Conservation (phyloP, 1,284 basidiomycete genomes). For the Austroboletus niveus region DNA sequence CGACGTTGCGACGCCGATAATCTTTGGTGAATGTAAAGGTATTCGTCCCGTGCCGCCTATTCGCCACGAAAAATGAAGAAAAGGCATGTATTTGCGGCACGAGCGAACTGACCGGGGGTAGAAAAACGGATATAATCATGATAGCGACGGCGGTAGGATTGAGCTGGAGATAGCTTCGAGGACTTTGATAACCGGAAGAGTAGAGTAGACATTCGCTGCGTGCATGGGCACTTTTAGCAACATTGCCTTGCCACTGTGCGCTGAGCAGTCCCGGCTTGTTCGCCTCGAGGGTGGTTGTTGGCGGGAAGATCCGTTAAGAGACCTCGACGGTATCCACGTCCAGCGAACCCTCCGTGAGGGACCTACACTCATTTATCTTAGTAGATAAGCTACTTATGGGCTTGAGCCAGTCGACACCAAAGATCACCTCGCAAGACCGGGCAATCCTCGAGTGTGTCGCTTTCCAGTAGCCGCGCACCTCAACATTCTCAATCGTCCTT, state of each 20-base stretch:
- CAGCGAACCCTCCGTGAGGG: not conserved
- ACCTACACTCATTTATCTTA: conserved; percentile 4
- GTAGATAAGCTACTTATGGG: conserved; percentile 48
- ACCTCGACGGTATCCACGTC: not conserved
- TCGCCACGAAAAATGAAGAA: not conserved
- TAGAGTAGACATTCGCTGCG: conserved; percentile 29
- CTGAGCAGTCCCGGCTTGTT: conserved; percentile 6
- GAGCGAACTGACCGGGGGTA: conserved; percentile 47
- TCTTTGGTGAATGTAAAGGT: conserved; percentile 51
- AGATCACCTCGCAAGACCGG: conserved; percentile 90
- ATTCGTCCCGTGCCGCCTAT: conserved; percentile 51
- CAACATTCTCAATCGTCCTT: conserved; percentile 23
- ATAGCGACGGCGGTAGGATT: conserved; percentile 36
- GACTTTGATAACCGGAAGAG: conserved; percentile 19
- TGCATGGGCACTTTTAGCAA: conserved; percentile 26
- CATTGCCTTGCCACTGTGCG: conserved; percentile 26
- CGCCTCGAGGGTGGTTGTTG: conserved; percentile 13
- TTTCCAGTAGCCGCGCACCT: conserved; percentile 14
- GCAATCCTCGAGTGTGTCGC: conserved; percentile 87
- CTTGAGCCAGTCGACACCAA: conserved; percentile 75
- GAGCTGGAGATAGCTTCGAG: conserved; percentile 9
- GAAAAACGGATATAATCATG: conserved; percentile 70
- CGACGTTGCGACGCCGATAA: conserved; percentile 75
- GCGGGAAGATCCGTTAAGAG: conserved; percentile 17
- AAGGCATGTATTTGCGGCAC: not conserved